These are phyloP conservation scores for Setomelanomma holmii DNA, from an alignment of 2,329 filamentous ascomycete genomes.

Conservation along the genomic window DNA sequence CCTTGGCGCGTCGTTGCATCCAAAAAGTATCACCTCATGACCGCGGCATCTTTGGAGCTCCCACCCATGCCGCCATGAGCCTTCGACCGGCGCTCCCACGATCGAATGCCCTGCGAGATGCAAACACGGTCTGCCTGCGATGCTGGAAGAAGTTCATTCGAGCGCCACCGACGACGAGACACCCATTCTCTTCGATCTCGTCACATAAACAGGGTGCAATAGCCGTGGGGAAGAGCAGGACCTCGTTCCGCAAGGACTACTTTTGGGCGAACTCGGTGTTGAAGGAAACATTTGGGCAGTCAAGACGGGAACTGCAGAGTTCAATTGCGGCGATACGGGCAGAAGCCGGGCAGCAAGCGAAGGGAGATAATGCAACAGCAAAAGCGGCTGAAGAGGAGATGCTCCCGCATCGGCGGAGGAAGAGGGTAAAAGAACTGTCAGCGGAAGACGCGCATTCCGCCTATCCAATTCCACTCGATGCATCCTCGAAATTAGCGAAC, in stretches of 20 bases:
- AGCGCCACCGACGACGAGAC: conserved; percentile 27
- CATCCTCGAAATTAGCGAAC: conserved; percentile 66
- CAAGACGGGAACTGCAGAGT: conserved; percentile 41
- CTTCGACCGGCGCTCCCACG: conserved; percentile 43
- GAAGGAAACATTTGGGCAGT: conserved; percentile 38
- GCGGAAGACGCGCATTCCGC: conserved; percentile 25
- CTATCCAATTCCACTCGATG: conserved; percentile 61
- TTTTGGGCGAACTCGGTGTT: conserved; percentile 48
- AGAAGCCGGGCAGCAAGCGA: conserved; percentile 11
- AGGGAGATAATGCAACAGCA: conserved; percentile 13
- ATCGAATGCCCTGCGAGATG: conserved; percentile 37
- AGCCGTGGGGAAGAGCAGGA: conserved; percentile 37
- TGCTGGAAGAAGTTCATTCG: conserved; percentile 43
- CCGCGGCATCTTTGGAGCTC: conserved; percentile 7
- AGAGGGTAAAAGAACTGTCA: conserved; percentile 36
- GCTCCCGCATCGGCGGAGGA: conserved; percentile 45
- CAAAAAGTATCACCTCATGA: conserved; percentile 16
- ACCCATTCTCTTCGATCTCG: conserved; percentile 36
- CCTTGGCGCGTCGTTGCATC: conserved; percentile 5
- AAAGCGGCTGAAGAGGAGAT: conserved; percentile 36
- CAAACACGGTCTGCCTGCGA: conserved; percentile 39
- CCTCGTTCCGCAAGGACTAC: conserved; percentile 46
- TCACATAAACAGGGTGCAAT: conserved; percentile 37
- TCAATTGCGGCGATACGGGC: conserved; percentile 27
- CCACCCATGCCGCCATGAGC: conserved; percentile 44